Conservation (phyloP, 1,139 yeast species). For the Saccharomyces hybrid region DNA sequence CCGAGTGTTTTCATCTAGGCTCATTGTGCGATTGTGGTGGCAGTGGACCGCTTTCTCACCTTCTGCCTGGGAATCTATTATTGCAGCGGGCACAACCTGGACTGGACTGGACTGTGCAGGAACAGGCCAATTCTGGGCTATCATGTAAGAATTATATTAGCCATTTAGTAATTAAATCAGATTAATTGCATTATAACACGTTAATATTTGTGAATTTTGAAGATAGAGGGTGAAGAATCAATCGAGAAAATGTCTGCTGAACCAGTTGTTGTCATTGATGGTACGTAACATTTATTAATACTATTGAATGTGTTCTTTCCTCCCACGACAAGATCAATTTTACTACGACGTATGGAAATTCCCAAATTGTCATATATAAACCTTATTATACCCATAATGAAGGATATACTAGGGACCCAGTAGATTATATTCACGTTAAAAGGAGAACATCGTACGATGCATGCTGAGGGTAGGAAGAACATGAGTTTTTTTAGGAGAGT, state of each 20-base stretch:
- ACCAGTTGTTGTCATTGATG: constrained; percentile 96
- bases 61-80: neutral
- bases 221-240: constrained; percentile 9
- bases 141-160: neutral
- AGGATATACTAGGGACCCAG: neutral
- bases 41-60: neutral
- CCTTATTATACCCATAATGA: neutral
- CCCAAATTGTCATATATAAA: neutral
- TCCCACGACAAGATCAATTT: neutral
- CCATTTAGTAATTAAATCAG: neutral
- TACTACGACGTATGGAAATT: neutral
- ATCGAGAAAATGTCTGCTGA: constrained; percentile 70
- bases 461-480: neutral
- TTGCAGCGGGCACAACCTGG: neutral
- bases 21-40: neutral
- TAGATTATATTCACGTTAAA: neutral
- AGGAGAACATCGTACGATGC: neutral
- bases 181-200: neutral
- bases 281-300: constrained; percentile 36
- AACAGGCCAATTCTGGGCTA: neutral
- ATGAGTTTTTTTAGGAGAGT: neutral
- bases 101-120: neutral
- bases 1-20: neutral
- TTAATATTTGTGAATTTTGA: neutral
- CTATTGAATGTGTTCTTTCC: neutral